phyloP scores from a whole-genome alignment of 768 basidiomycete species.

The Podaxis sp. region DNA sequence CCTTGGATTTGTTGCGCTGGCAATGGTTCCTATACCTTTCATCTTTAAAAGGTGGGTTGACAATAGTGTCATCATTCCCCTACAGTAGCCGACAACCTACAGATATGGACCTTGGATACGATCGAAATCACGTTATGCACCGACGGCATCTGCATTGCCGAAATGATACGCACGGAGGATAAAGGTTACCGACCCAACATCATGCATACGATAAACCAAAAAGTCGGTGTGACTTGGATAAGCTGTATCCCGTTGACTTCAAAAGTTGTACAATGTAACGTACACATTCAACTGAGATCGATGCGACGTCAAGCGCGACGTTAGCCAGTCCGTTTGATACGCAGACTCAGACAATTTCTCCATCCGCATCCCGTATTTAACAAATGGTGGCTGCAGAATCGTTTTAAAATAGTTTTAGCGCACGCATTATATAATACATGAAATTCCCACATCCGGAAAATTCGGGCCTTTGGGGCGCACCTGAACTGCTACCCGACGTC shows the following conservation, averaged over 20 bases:
- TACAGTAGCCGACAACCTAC: neutral
- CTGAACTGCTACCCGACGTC: neutral
- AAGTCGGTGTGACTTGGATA: no score
- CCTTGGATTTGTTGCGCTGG: constrained; percentile 49
- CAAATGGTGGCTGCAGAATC: no score
- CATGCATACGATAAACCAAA: neutral
- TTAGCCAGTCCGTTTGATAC: no score
- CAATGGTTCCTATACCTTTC: constrained; percentile 54
- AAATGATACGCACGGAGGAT: neutral
- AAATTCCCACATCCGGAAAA: neutral
- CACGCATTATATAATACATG: neutral
- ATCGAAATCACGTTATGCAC: constrained; percentile 42
- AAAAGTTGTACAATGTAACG: no score
- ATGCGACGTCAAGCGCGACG: no score
- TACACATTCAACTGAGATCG: no score
- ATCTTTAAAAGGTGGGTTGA: constrained; percentile 37
- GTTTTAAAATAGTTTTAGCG: no score
- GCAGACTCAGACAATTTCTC: no score
- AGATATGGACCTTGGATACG: constrained; percentile 46
- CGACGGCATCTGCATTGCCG: constrained; percentile 21
- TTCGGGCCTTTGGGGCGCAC: neutral
- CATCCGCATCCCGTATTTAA: no score
- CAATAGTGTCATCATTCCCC: neutral
- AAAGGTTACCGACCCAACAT: neutral
- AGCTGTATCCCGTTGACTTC: no score